phyloP scores from a whole-genome alignment of 2,329 filamentous ascomycete species.

The Aspergillus udagawae region DNA sequence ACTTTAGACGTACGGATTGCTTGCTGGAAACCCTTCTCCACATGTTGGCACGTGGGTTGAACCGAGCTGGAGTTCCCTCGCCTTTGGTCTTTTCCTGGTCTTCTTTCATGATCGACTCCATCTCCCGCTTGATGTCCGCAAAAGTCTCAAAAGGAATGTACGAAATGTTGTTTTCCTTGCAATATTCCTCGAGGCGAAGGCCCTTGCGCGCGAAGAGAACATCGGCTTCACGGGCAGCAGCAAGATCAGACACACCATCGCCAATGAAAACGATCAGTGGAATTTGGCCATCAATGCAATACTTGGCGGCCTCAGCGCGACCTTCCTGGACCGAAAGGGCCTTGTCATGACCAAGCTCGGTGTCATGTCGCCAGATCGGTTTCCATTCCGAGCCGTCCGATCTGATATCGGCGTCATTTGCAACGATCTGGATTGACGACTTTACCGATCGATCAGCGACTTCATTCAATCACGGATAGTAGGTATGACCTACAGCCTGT shows the following conservation, averaged over 20 bases:
- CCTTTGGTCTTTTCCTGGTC: conserved; percentile 60
- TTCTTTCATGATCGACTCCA: conserved; percentile 55
- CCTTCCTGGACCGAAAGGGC: conserved; percentile 61
- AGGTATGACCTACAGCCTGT: conserved; percentile 37
- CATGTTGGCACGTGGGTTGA: conserved; percentile 66
- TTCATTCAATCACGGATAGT: background rate
- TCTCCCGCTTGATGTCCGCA: conserved; percentile 60
- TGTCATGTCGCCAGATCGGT: conserved; percentile 64
- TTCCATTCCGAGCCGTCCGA: conserved; percentile 59
- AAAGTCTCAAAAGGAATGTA: conserved; percentile 65
- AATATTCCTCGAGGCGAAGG: conserved; percentile 63
- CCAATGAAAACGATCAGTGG: conserved; percentile 67
- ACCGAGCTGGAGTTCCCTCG: conserved; percentile 55
- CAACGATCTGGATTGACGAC: conserved; percentile 62
- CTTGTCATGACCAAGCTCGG: conserved; percentile 64
- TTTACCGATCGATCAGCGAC: conserved; percentile 2
- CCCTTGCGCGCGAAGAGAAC: conserved; percentile 65
- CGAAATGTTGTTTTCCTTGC: conserved; percentile 56
- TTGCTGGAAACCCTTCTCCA: conserved; percentile 62
- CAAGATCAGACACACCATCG: conserved; percentile 64
- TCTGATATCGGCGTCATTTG: conserved; percentile 61
- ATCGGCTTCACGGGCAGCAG: conserved; percentile 63
- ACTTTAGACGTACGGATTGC: conserved; percentile 42
- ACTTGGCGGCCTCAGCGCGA: conserved; percentile 50
- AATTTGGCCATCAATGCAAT: conserved; percentile 57